These are phyloP conservation scores for Vigna nakashimae DNA, from an alignment of 306 rosid genomes.

Conservation along the genomic window DNA sequence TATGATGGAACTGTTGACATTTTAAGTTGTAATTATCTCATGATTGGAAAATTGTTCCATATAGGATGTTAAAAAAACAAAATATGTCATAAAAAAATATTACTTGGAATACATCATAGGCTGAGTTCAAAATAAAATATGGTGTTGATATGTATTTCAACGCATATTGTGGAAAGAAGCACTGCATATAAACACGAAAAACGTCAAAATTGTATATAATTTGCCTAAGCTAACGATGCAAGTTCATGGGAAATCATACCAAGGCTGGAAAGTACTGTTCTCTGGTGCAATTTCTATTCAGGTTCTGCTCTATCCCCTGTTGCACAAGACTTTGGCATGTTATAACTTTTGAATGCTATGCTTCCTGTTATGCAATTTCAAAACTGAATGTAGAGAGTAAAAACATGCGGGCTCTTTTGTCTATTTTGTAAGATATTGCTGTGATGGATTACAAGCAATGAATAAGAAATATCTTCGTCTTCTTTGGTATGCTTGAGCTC, in stretches of 20 bases:
- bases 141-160: conserved; percentile 67
- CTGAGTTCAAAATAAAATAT: conserved; percentile 76
- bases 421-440: conserved; percentile 13
- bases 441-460: conserved; percentile 20
- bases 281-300: conserved; percentile 66
- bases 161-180: conserved; percentile 77
- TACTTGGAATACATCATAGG: conserved; percentile 79
- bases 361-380: conserved; percentile 15
- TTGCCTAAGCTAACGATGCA: conserved; percentile 14
- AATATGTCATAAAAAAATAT: conserved; percentile 10
- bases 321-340: conserved; percentile 31
- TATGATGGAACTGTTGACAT: conserved; percentile 71
- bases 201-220: conserved; percentile 37
- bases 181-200: conserved; percentile 56
- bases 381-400: conserved; percentile 34
- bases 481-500: not conserved
- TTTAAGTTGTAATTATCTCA: conserved; percentile 34
- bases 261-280: conserved; percentile 59
- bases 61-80: conserved; percentile 21
- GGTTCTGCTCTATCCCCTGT: conserved; percentile 71
- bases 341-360: conserved; percentile 11
- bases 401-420: not conserved
- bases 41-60: not conserved
- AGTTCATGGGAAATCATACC: conserved; percentile 56
- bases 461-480: not conserved